A percentile compares a stretch with the other conserved stretches of the same genome.
Evolutionary conservation across 257 asterid species (phyloP).

Genomic region (Rauvolfia tetraphylla): DNA sequence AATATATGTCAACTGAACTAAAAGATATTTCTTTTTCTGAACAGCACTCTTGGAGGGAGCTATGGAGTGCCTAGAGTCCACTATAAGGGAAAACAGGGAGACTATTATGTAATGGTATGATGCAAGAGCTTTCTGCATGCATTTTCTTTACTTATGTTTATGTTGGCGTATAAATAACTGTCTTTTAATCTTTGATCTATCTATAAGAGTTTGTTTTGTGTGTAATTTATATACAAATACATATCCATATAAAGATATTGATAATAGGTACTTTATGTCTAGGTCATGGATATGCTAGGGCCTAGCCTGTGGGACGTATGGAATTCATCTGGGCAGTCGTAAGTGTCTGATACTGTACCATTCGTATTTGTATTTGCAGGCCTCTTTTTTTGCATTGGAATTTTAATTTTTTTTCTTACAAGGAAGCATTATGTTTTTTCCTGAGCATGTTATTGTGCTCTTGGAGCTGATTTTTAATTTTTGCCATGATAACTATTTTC

Average conservation of each 20-base stretch:
- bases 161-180: neutral
- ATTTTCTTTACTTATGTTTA: neutral
- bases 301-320: conserved; percentile 56
- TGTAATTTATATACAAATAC: neutral
- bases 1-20: neutral
- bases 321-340: conserved; percentile 53
- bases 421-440: neutral
- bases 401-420: neutral
- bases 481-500: too few relatives aligned
- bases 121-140: neutral
- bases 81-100: conserved; percentile 46
- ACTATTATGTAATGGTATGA: conserved; percentile 46
- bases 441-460: neutral
- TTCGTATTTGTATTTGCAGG: neutral
- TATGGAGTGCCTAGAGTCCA: conserved; percentile 49
- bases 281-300: conserved; percentile 57
- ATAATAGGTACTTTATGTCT: conserved; percentile 12
- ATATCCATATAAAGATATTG: neutral
- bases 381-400: neutral
- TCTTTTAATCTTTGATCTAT: neutral
- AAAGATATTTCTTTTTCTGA: neutral
- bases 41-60: conserved; percentile 47
- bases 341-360: conserved; percentile 23
- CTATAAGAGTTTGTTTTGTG: neutral
- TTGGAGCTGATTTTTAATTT: neutral